Evolutionary conservation across 805 yeast species (phyloP).

Genomic region (Wickerhamomyces pijperi): DNA sequence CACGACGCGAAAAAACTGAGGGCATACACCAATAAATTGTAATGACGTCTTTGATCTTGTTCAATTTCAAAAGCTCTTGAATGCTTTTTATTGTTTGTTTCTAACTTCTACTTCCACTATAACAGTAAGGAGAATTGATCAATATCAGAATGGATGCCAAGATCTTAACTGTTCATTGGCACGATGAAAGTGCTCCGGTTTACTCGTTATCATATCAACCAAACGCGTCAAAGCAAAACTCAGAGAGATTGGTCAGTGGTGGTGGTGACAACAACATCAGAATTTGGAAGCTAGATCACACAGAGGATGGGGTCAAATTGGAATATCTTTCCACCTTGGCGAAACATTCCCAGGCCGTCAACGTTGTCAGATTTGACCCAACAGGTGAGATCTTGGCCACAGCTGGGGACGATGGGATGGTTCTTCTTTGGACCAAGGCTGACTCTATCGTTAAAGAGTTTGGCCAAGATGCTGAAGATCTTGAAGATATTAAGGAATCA

Average conservation of each 20-base stretch:
- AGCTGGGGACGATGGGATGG: slow-evolving; percentile 92
- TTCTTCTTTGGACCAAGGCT: slow-evolving; percentile 65
- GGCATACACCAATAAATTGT: too few relatives aligned
- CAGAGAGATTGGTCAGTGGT: slow-evolving; percentile 65
- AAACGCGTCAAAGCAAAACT: slow-evolving; percentile 9
- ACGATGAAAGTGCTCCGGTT: slow-evolving; percentile 64
- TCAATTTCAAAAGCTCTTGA: too few relatives aligned
- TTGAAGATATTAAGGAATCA: slow-evolving; percentile 43
- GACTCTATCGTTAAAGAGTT: slow-evolving; percentile 46
- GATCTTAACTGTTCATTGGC: slow-evolving; percentile 60
- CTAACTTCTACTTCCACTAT: too few relatives aligned
- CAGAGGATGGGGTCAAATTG: slow-evolving; percentile 27
- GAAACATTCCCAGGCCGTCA: slow-evolving; percentile 92
- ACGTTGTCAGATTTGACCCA: slow-evolving; percentile 73
- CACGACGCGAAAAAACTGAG: too few relatives aligned
- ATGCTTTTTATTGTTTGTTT: too few relatives aligned
- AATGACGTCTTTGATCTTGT: too few relatives aligned
- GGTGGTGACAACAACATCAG: slow-evolving; percentile 94
- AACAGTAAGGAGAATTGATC: too few relatives aligned
- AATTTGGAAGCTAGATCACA: slow-evolving; percentile 18
- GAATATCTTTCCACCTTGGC: slow-evolving; percentile 71
- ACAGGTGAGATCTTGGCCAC: slow-evolving; percentile 66
- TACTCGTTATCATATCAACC: slow-evolving; percentile 61
- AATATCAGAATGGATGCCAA: slow-evolving; percentile 23
- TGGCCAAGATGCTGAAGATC: slow-evolving; percentile 36